Conservation (phyloP, 495 filamentous ascomycete species). For the Rostrohypoxylon terebratum region DNA sequence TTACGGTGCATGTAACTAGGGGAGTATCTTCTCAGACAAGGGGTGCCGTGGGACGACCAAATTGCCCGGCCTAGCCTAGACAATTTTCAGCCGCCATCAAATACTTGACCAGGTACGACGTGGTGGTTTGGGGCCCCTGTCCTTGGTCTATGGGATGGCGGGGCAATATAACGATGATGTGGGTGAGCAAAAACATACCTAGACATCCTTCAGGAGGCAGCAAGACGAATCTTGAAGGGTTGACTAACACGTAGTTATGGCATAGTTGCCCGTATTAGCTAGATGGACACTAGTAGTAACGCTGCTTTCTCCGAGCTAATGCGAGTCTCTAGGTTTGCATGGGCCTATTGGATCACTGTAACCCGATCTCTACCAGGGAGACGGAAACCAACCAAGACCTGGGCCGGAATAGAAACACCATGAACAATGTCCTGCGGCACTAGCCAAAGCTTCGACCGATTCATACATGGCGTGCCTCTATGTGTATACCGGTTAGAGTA, state of each 20-base stretch:
- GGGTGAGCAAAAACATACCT: slow-evolving; percentile 38
- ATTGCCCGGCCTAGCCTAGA: slow-evolving; percentile 43
- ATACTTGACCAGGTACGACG: slow-evolving; percentile 40
- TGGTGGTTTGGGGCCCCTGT: slow-evolving; percentile 18
- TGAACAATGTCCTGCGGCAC: slow-evolving; percentile 39
- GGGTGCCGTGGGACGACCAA: slow-evolving; percentile 34
- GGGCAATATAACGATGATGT: slow-evolving; percentile 47
- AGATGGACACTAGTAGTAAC: slow-evolving; percentile 1
- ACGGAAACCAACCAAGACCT: slow-evolving; percentile 34
- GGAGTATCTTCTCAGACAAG: slow-evolving; percentile 42
- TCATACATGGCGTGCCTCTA: slow-evolving; percentile 27
- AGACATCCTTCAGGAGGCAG: slow-evolving; percentile 28
- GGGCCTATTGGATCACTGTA: slow-evolving; percentile 25
- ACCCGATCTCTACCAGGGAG: slow-evolving; percentile 35
- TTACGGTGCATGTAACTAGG: slow-evolving; percentile 35
- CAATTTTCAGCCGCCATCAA: slow-evolving; percentile 41
- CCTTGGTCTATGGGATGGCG: slow-evolving; percentile 26
- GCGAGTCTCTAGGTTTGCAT: slow-evolving; percentile 42
- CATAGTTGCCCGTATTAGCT: background rate
- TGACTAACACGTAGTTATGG: slow-evolving; percentile 32
- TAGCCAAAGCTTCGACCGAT: slow-evolving; percentile 45
- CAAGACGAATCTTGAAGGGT: slow-evolving; percentile 40
- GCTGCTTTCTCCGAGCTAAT: slow-evolving; percentile 23
- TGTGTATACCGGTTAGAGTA: slow-evolving; percentile 17
- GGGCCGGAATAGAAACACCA: slow-evolving; percentile 25